Percentiles rank a stretch among this genome's conserved stretches.
Evolutionary conservation across 805 yeast genomes (phyloP).

Genomic region (baker's yeast (Saccharomyces cerevisiae)): DNA sequence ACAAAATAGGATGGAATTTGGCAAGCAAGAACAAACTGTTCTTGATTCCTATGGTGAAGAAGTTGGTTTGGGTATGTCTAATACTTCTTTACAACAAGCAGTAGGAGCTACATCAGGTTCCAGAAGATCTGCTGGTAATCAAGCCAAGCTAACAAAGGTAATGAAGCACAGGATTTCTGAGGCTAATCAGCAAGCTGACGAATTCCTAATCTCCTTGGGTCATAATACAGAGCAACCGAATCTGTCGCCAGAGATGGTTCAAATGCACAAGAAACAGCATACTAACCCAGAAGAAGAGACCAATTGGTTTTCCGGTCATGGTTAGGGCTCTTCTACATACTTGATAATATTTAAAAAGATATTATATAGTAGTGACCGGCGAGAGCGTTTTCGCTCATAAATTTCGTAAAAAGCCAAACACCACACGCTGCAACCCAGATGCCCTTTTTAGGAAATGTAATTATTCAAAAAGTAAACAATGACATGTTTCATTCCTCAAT

Average conservation of each 20-base stretch:
- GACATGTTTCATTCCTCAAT: neutral
- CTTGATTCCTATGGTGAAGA: slow-evolving; percentile 70
- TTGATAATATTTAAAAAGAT: neutral
- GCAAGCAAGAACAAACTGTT: slow-evolving; percentile 56
- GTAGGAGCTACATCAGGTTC: slow-evolving; percentile 17
- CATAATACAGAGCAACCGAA: neutral
- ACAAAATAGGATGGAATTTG: slow-evolving; percentile 80
- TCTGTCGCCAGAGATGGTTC: neutral
- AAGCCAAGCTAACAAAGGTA: slow-evolving; percentile 52
- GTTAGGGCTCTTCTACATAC: neutral
- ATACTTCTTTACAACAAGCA: slow-evolving; percentile 13
- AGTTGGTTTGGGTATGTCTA: slow-evolving; percentile 70
- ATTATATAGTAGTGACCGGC: neutral
- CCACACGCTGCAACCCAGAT: neutral
- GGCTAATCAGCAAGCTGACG: slow-evolving; percentile 17
- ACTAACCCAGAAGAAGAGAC: neutral
- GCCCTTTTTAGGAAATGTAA: neutral
- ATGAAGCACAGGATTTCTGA: slow-evolving; percentile 42
- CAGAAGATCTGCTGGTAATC: slow-evolving; percentile 38
- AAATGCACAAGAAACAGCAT: neutral
- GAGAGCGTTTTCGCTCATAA: neutral
- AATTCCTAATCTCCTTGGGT: slow-evolving; percentile 6
- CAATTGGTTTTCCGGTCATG: slow-evolving; percentile 5
- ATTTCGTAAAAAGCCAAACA: neutral
- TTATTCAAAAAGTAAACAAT: neutral